Evolutionary conservation across 805 yeast genomes (phyloP).

Genomic region (Tetrapisispora iriomotensis): DNA sequence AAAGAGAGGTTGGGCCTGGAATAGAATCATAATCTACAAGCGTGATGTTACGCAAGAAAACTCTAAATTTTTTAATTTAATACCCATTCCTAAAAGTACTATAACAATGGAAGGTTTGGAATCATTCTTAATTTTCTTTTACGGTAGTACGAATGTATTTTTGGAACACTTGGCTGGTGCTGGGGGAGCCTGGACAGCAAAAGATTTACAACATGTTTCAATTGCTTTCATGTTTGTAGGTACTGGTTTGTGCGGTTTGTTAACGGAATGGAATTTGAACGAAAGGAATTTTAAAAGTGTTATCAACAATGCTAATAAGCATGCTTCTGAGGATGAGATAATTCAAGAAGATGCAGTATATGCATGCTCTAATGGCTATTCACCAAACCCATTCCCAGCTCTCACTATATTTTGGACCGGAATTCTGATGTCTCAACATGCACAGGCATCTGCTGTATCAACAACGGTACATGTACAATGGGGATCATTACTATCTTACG

Average conservation of each 20-base stretch:
- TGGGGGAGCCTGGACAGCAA: conserved; percentile 81
- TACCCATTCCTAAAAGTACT: conserved; percentile 33
- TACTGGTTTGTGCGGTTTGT: conserved; percentile 82
- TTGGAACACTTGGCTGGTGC: conserved; percentile 75
- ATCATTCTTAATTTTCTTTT: conserved; percentile 67
- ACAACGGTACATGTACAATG: conserved; percentile 82
- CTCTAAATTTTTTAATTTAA: conserved; percentile 9
- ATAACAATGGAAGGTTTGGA: conserved; percentile 83
- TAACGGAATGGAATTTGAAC: conserved; percentile 59
- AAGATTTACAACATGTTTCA: conserved; percentile 81
- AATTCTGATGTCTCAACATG: conserved; percentile 86
- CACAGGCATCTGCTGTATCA: conserved; percentile 69
- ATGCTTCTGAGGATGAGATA: conserved; percentile 6
- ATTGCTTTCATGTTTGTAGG: conserved; percentile 90
- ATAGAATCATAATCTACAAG: conserved; percentile 32
- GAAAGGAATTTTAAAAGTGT: conserved; percentile 46
- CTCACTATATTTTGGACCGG: conserved; percentile 96
- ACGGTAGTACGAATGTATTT: conserved; percentile 84
- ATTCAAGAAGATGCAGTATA: conserved; percentile 8
- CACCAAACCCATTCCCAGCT: conserved; percentile 92
- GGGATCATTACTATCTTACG: conserved; percentile 81
- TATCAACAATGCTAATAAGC: conserved; percentile 10
- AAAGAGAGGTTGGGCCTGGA: conserved; percentile 88
- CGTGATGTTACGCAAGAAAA: conserved; percentile 8
- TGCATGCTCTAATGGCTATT: conserved; percentile 58